Conservation (phyloP, 2,329 filamentous ascomycete genomes). For the Colletotrichum gigasporum region DNA sequence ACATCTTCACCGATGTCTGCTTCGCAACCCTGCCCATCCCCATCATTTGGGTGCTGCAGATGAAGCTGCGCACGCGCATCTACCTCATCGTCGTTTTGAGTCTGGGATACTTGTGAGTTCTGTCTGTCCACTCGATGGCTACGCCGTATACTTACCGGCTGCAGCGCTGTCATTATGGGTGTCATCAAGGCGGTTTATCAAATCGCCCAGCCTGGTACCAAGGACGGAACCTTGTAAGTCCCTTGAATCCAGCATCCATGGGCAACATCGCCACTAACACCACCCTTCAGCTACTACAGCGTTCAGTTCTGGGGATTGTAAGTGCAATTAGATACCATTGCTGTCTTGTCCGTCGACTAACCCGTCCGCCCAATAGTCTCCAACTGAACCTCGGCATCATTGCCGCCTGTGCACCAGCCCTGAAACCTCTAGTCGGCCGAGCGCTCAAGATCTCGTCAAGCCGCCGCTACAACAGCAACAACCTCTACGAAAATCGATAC, state of each 20-base stretch:
- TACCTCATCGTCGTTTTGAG: slow-evolving; percentile 52
- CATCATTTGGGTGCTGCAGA: slow-evolving; percentile 52
- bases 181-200: slow-evolving; percentile 50
- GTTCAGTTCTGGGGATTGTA: slow-evolving; percentile 46
- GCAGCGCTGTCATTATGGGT: slow-evolving; percentile 49
- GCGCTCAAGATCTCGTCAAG: slow-evolving; percentile 39
- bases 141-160: background rate
- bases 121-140: background rate
- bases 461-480: slow-evolving; percentile 3
- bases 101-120: slow-evolving; percentile 50
- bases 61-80: slow-evolving; percentile 46
- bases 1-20: slow-evolving; percentile 54
- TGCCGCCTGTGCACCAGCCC: slow-evolving; percentile 48
- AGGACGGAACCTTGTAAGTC: slow-evolving; percentile 45
- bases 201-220: slow-evolving; percentile 41
- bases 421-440: slow-evolving; percentile 46
- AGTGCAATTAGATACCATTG: slow-evolving; percentile 25
- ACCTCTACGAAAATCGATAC: slow-evolving; percentile 26
- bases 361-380: slow-evolving; percentile 39
- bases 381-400: slow-evolving; percentile 52
- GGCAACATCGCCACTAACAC: background rate
- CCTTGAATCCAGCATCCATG: background rate
- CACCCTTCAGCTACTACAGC: slow-evolving; percentile 30
- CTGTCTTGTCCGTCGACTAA: background rate
- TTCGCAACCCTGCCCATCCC: slow-evolving; percentile 52